Base-by-base conservation (phyloP, 345 rosid genomes). In the Arabidopsis arenosa region DNA sequence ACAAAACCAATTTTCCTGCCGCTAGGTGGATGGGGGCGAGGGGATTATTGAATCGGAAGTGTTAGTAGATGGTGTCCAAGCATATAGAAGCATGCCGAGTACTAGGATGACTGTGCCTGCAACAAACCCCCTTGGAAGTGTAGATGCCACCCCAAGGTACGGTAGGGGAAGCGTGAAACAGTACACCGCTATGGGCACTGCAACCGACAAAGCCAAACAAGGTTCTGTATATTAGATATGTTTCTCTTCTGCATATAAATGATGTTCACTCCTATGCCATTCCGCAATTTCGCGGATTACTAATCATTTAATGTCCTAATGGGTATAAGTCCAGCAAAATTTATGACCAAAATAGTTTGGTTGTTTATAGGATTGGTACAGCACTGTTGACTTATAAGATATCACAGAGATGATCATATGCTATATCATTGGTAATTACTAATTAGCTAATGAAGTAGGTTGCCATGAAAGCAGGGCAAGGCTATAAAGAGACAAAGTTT, bases 141-240 rank as follows among this genome's bases (percentile, higher is more conserved):
- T 62, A 30, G 98, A 92, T 8, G 96, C 90, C 0, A 85, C 89
- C 1, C 95, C 95, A 4, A 94, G 84, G 85, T 85, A 94, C 5
- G 98, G 98, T 63, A 94, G 68, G 1, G 96, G 98, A 73, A 94
- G 80, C 6, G 98, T 94, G 89, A 94, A 94, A 45, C 84, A 68
- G 37, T 79, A 94, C 41, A 94, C 86, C 0, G 96, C 75, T 80
- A 94, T 86, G n/a, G 98, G 98, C 53, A 92, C 98, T 94, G 93
- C 79, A 64, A 23, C 13, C 15, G 6, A 5, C 1, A 32, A 68
- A 41, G 9, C 68, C 55, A 51, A 64, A 39, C 44, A 59, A 64
- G 57, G 23, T 43, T 44, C 3, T 17, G 40, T 30, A 11, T 56
- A 30, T 55, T 41, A 40, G 54, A 69, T 10, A 41, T 39, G n/a